phyloP scores from a whole-genome alignment of 2,329 filamentous ascomycete species.

The Fusarium duplospermum region DNA sequence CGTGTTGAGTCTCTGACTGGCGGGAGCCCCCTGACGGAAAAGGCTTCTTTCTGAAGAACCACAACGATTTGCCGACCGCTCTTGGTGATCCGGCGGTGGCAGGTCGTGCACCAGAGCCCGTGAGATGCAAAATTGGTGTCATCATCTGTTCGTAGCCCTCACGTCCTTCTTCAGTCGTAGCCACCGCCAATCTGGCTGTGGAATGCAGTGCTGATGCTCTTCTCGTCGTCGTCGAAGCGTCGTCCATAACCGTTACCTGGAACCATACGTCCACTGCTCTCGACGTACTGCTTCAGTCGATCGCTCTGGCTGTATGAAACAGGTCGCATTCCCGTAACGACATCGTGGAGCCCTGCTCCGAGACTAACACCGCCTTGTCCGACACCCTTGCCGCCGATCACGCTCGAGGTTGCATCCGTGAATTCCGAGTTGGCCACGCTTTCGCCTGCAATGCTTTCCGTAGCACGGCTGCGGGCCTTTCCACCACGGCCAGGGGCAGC shows the following conservation, averaged over 20 bases:
- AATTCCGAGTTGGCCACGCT: slow-evolving; percentile 92
- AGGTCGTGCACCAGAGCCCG: slow-evolving; percentile 41
- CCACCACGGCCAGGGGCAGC: slow-evolving; percentile 69
- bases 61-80: slow-evolving; percentile 33
- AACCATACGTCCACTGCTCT: slow-evolving; percentile 79
- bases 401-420: slow-evolving; percentile 84
- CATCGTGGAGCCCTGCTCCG: slow-evolving; percentile 79
- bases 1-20: slow-evolving; percentile 35
- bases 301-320: slow-evolving; percentile 73
- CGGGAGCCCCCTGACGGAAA: slow-evolving; percentile 2
- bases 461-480: slow-evolving; percentile 73
- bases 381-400: slow-evolving; percentile 79
- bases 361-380: slow-evolving; percentile 91
- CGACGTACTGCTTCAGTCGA: slow-evolving; percentile 93
- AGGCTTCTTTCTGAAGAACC: slow-evolving; percentile 39
- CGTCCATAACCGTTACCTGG: slow-evolving; percentile 76
- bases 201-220: slow-evolving; percentile 96
- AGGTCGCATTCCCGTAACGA: slow-evolving; percentile 72
- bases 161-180: slow-evolving; percentile 59
- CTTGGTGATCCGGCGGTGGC: slow-evolving; percentile 35
- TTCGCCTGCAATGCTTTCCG: slow-evolving; percentile 88
- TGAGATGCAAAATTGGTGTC: slow-evolving; percentile 44
- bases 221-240: slow-evolving; percentile 88
- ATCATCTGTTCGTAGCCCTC: slow-evolving; percentile 45
- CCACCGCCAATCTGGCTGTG: slow-evolving; percentile 87